These are phyloP conservation scores for Passiflora organensis DNA, from an alignment of 345 rosid genomes.

Conservation along the genomic window DNA sequence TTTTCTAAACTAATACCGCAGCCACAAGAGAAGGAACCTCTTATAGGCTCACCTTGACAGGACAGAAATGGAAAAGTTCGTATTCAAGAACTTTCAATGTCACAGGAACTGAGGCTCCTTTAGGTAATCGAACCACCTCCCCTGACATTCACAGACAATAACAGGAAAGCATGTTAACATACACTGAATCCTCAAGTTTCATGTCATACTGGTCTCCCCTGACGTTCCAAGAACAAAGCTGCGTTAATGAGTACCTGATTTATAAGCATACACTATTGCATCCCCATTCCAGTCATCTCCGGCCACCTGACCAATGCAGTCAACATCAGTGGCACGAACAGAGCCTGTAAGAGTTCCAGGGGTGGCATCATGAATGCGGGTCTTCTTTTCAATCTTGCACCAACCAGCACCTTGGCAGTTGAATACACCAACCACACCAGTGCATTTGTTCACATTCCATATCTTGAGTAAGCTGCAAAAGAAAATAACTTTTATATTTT, in stretches of 20 bases:
- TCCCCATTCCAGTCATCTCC: constrained; percentile 80
- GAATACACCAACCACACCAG: constrained; percentile 87
- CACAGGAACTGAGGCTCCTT: constrained; percentile 70
- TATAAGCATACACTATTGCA: constrained; percentile 54
- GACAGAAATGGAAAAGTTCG: constrained; percentile 84
- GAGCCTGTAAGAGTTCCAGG: constrained; percentile 77
- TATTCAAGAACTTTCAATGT: constrained; percentile 81
- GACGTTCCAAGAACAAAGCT: not conserved
- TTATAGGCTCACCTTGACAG: constrained; percentile 47
- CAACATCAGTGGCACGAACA: constrained; percentile 69
- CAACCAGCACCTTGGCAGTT: constrained; percentile 99
- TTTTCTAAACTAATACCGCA: not conserved
- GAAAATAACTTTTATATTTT: not conserved
- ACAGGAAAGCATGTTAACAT: not conserved
- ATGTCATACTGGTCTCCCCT: not conserved
- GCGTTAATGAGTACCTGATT: constrained; percentile 49
- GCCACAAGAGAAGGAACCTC: not conserved
- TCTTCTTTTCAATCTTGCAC: constrained; percentile 79
- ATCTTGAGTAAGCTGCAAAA: constrained; percentile 71
- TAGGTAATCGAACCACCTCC: constrained; percentile 64
- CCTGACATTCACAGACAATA: constrained; percentile 37
- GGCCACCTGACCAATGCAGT: constrained; percentile 58
- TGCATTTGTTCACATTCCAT: constrained; percentile 81
- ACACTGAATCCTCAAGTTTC: not conserved
- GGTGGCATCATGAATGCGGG: constrained; percentile 70